Evolutionary conservation across 23 red algal genomes (phyloP).

Genomic region (Gracilaria caudata): DNA sequence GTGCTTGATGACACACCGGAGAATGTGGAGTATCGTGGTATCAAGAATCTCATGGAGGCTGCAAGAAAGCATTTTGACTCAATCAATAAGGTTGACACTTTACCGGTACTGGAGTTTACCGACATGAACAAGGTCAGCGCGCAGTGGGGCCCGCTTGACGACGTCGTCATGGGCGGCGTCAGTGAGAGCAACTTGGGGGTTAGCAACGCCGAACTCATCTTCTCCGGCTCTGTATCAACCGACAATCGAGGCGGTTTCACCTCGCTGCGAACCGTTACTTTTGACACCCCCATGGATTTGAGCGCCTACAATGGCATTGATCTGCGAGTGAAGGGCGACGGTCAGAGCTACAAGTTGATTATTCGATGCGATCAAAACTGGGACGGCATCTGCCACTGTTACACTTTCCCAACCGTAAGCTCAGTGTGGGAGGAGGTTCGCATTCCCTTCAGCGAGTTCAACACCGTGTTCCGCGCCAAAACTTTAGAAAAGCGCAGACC

Average conservation of each 20-base stretch:
- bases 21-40: constrained; percentile 89
- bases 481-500: constrained; percentile 36
- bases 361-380: constrained; percentile 89
- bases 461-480: constrained; percentile 89
- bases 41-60: constrained; percentile 61
- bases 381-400: constrained; percentile 87
- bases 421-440: constrained; percentile 70
- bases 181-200: constrained; percentile 72
- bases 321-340: constrained; percentile 86
- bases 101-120: constrained; percentile 50
- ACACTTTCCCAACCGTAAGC: constrained; percentile 79
- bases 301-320: constrained; percentile 73
- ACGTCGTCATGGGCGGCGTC: constrained; percentile 99
- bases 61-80: constrained; percentile 13
- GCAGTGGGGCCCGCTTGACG: constrained; percentile 89
- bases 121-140: constrained; percentile 24
- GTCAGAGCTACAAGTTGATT: constrained; percentile 97
- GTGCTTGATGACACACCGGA: constrained; percentile 81
- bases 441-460: constrained; percentile 82
- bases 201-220: constrained; percentile 39
- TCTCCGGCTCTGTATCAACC: constrained; percentile 73
- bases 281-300: constrained; percentile 71
- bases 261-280: constrained; percentile 76
- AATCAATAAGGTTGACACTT: constrained; percentile 14
- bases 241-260: constrained; percentile 93